These are phyloP conservation scores for Tylopilus sp. DNA, from an alignment of 768 basidiomycete species.

Conservation along the genomic window DNA sequence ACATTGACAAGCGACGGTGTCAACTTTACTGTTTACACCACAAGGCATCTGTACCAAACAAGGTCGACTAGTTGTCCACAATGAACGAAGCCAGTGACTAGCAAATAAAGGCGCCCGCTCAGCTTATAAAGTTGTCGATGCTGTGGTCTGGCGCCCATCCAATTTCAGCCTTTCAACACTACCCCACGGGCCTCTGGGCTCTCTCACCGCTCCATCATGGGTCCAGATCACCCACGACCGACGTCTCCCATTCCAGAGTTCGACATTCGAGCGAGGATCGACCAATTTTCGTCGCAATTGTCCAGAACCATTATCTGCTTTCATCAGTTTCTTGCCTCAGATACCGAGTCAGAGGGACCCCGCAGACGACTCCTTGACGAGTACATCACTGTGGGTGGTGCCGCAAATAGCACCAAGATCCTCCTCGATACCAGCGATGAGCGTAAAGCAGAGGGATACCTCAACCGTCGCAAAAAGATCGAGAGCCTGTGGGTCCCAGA, in stretches of 20 bases:
- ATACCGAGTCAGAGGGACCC: constrained; percentile 18
- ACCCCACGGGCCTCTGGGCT: not conserved
- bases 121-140: constrained; percentile 1
- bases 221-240: not conserved
- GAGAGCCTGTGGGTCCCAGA: constrained; percentile 16
- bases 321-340: constrained; percentile 27
- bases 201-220: constrained; percentile 9
- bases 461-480: constrained; percentile 19
- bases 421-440: constrained; percentile 24
- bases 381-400: constrained; percentile 27
- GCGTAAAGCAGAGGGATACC: constrained; percentile 20
- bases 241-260: constrained; percentile 5
- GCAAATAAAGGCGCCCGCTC: constrained; percentile 7
- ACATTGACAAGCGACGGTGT: no score
- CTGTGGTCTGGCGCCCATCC: constrained; percentile 6
- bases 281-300: constrained; percentile 18
- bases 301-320: constrained; percentile 27
- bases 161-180: not conserved
- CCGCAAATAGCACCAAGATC: constrained; percentile 23
- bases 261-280: constrained; percentile 22
- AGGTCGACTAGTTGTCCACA: not conserved
- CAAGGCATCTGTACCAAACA: not conserved
- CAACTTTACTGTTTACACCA: not conserved
- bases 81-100: not conserved
- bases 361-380: constrained; percentile 25